Evolutionary conservation across 768 basidiomycete genomes (phyloP), one percentile per base, ranked within the genome.

Genomic region (Baorangia bicolor): DNA sequence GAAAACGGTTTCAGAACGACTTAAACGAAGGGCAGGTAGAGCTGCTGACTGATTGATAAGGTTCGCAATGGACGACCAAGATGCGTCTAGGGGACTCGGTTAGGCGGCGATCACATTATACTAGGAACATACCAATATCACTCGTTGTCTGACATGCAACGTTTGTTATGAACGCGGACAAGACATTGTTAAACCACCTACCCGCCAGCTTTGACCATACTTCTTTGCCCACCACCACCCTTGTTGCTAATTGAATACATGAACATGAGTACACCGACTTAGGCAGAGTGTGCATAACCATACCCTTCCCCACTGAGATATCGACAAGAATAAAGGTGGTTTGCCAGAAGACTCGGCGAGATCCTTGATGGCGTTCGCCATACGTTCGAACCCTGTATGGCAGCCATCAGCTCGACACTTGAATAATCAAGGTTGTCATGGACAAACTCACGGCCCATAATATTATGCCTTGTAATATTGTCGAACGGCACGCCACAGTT

Each of bases 231-330:
- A 87, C 5, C 80, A 53, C 85, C 83, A 86, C 0, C 82, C 82
- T 72, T 85, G 79, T 63, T 80, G 74, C 82, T 85, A 57, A n/a
- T 53, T 42, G 30, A 51, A 45, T 7, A 16, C n/a, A 38, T 60
- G 23, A 64, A 43, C 5, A 41, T 21, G 33, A 37, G 2, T 45
- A 31, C 2, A n/a, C 25, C 5, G 1, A 35, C 27, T 34, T 12
- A n/a, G 5, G 20, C 31, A 14, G 13, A 40, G 16, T 23, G 9
- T 14, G 30, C 18, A 38, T 49, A 30, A 64, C 14, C 77, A 63
- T 66, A 87, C 86, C 63, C 78, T 72, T 43, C 86, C 86, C 86
- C 86, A 88, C 62, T 87, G 77, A 65, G 86, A 88, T 18, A 88
- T 64, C 18, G 85, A 86, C 57, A 83, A 76, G 37, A 85, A 66